Conservation (phyloP, 164 flowering plant species). For the Cinnamomum chago region DNA sequence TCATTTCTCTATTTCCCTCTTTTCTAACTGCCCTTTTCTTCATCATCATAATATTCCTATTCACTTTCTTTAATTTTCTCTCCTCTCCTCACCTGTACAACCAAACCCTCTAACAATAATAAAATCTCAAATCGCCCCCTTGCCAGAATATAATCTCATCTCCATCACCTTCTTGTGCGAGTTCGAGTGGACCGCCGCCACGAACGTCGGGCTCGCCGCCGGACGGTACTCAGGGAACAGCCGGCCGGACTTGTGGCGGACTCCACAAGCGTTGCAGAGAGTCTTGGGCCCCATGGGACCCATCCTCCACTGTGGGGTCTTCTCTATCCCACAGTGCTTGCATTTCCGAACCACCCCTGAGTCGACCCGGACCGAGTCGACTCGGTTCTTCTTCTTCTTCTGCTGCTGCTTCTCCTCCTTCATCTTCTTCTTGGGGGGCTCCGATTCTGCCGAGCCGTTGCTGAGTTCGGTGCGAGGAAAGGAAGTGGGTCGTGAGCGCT, state of each 20-base stretch:
- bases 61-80: too few species aligned
- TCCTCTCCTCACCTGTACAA: too few species aligned
- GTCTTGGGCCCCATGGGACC: slow-evolving; percentile 98
- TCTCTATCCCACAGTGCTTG: slow-evolving; percentile 83
- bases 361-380: not conserved
- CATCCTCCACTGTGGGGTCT: slow-evolving; percentile 95
- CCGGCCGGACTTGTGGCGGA: slow-evolving; percentile 87
- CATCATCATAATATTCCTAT: too few species aligned
- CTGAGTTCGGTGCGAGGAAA: slow-evolving; percentile 63
- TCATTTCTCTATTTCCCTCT: too few species aligned
- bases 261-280: slow-evolving; percentile 96
- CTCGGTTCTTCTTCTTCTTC: not conserved
- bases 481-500: slow-evolving; percentile 71
- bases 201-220: slow-evolving; percentile 91
- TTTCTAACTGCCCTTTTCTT: too few species aligned
- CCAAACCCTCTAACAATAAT: too few species aligned
- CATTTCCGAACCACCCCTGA: slow-evolving; percentile 55
- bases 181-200: slow-evolving; percentile 79
- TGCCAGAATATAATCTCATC: slow-evolving; percentile 51
- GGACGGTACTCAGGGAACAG: slow-evolving; percentile 96
- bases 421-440: slow-evolving; percentile 22
- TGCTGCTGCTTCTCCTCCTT: slow-evolving; percentile 28
- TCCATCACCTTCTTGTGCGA: slow-evolving; percentile 90
- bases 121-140: not conserved
- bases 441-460: slow-evolving; percentile 47